A percentile compares a stretch with the other conserved stretches of the same genome.
These are phyloP conservation scores for Pythium aristosporum DNA, from an alignment of 352 stramenopile species.

Conservation along the genomic window DNA sequence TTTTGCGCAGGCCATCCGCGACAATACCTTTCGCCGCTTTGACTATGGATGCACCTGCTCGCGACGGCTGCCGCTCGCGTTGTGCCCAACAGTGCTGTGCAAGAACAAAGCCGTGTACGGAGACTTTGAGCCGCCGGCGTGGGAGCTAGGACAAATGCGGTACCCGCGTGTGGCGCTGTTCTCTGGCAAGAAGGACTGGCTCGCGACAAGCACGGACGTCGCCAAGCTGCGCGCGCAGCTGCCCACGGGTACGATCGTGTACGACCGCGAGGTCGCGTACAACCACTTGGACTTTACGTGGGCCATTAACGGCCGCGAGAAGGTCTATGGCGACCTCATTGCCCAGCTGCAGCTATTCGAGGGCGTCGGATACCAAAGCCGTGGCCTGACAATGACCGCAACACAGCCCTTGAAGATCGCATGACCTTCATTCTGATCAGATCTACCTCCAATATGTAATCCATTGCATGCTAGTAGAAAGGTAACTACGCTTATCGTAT, in stretches of 20 bases:
- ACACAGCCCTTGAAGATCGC: neutral
- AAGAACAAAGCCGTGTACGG: conserved; percentile 60
- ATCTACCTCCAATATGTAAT: neutral
- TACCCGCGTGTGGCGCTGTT: conserved; percentile 58
- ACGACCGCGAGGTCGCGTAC: conserved; percentile 45
- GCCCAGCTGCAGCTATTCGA: conserved; percentile 54
- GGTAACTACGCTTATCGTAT: neutral
- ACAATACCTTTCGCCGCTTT: conserved; percentile 55
- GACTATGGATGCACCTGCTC: conserved; percentile 60
- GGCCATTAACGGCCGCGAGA: conserved; percentile 52
- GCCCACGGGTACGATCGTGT: conserved; percentile 47
- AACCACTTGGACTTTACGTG: conserved; percentile 77
- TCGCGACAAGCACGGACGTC: conserved; percentile 47
- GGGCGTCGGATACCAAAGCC: conserved; percentile 37
- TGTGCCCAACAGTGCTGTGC: conserved; percentile 47
- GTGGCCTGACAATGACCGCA: neutral
- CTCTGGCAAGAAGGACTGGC: conserved; percentile 47
- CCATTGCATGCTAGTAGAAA: neutral
- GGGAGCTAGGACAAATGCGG: conserved; percentile 40
- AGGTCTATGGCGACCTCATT: conserved; percentile 59
- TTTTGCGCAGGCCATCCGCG: conserved; percentile 60
- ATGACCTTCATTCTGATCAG: neutral
- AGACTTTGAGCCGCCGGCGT: conserved; percentile 37
- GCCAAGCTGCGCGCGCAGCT: conserved; percentile 44
- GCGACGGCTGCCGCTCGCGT: conserved; percentile 30